Base-by-base conservation (phyloP, 2,329 filamentous ascomycete genomes). In the Fusarium dimerum region DNA sequence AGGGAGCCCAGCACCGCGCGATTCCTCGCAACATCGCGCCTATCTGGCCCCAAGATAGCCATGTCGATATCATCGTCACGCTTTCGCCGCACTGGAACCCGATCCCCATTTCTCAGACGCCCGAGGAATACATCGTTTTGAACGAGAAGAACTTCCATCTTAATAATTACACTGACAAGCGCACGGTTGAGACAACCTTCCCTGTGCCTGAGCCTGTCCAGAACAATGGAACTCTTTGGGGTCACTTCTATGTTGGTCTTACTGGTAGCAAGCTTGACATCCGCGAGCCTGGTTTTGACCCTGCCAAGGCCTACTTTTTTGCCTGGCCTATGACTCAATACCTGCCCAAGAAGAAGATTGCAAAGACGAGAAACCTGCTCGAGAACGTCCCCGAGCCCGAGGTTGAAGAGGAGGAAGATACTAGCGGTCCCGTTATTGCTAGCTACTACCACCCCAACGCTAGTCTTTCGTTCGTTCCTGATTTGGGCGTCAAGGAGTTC, bases 391-490 rank as follows among this genome's bases (percentile, higher is more conserved):
- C 68, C 6, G 66, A 66, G 20, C 45, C 57, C 3, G 69, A 68
- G 2, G 72, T 74, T 13, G 77, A 79, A 7, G 77, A 80, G n/a
- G 72, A 72, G 29, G 75, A 76, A 16, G 78, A 82, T 57, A 76
- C 81, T 50, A 74, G 79, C 6, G 86, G 86, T 1, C 86, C 90
- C n/a, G 77, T 87, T 48, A 84, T 96, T 57, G 85, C 83, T 43
- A 95, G 87, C 49, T 96, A 92, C 76, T 99, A 97, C 70, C 94
- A 99, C 73, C 89, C 94, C 7, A 99, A 99, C 73, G 88, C 95
- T 63, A 95, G 89, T 46, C 78, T 99, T 55, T 90, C 92, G 6
- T 85, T 97, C 64, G 84, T 99, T 45, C 91, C 92, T 3, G 87
- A 92, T 64, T 78, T 86, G 40, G 92, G 92, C 18, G 79, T 87